Base-by-base conservation (phyloP, 495 filamentous ascomycete species). In the Penicillium egyptiacum region DNA sequence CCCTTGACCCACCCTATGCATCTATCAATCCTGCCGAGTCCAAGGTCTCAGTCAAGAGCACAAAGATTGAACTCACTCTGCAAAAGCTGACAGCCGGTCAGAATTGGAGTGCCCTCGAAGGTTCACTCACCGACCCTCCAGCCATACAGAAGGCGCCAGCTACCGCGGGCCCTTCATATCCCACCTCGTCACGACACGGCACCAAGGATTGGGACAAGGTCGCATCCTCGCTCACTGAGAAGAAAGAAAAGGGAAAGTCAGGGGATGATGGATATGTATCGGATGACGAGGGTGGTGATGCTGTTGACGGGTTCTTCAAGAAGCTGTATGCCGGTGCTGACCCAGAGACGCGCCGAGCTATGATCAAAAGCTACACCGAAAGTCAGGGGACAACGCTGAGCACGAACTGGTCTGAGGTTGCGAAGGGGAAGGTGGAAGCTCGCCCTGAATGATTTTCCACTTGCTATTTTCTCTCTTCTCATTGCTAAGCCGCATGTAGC, bases 301-400 rank as follows among this genome's bases (percentile, higher is more conserved):
- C 89, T n/a, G 88, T 90, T 4, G 88, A 94, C 58, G 70, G 66
- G 3, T 98, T 98, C 75, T 98, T 98, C 80, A 93, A 95, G 79
- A 87, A 87, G 67, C 79, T 98, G 0, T 98, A 94, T 72, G 86
- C 88, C 58, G 78, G 78, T 51, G 88, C 91, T 0, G 85, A 89
- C 51, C 82, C 85, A 0, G 92, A 98, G 58, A 90, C 90, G 35
- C 84, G 82, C 63, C 82, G 91, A 4, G 94, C 94, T 3, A 98
- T 98, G 94, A 90, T 96, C 83, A 98, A 98, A 82, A 96, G 91
- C 70, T 98, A 89, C 64, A 71, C 84, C 22, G 94, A 98, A 76
- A 96, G 91, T 68, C 90, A 93, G 61, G 94, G 94, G 1, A 98
- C 94, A 0, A 85, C 91, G 2, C 74, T 98, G 58, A 97, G 92